Percentiles rank a stretch among this genome's conserved stretches.
phyloP scores from a whole-genome alignment of 208 protist genomes.

The Leishmania lainsoni region DNA sequence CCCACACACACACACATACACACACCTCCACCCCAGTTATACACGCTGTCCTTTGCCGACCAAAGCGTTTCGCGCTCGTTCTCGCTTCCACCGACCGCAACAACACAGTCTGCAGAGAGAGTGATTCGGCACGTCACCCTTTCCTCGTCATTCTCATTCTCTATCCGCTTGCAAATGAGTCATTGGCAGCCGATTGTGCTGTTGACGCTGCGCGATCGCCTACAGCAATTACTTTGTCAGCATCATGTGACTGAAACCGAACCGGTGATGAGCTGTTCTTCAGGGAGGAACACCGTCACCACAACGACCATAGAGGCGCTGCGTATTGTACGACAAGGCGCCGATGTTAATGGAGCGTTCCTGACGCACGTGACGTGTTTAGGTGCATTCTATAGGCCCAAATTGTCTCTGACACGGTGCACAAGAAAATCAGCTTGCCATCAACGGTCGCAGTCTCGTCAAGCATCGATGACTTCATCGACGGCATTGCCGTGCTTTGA shows the following conservation, averaged over 20 bases:
- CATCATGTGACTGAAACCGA: neutral
- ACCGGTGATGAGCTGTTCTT: neutral
- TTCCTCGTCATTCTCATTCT: neutral
- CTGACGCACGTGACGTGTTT: neutral
- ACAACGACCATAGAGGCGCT: neutral
- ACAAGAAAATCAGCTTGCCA: neutral
- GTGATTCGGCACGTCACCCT: neutral
- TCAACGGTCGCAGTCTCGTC: neutral
- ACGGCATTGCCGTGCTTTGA: neutral
- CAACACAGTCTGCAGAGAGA: neutral
- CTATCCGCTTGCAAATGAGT: neutral
- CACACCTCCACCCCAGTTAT: neutral
- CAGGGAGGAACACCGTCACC: neutral
- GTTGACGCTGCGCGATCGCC: conserved; percentile 2
- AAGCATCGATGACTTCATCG: neutral
- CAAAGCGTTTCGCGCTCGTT: neutral
- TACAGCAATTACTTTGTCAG: neutral
- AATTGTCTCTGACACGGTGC: neutral
- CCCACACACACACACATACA: neutral
- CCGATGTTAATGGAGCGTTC: neutral
- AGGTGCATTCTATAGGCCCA: neutral
- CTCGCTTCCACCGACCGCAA: neutral
- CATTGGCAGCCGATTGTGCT: neutral
- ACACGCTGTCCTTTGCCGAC: neutral
- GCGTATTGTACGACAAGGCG: neutral